phyloP scores from a whole-genome alignment of 1,284 basidiomycete genomes.

The Apiotrichum gamsii region DNA sequence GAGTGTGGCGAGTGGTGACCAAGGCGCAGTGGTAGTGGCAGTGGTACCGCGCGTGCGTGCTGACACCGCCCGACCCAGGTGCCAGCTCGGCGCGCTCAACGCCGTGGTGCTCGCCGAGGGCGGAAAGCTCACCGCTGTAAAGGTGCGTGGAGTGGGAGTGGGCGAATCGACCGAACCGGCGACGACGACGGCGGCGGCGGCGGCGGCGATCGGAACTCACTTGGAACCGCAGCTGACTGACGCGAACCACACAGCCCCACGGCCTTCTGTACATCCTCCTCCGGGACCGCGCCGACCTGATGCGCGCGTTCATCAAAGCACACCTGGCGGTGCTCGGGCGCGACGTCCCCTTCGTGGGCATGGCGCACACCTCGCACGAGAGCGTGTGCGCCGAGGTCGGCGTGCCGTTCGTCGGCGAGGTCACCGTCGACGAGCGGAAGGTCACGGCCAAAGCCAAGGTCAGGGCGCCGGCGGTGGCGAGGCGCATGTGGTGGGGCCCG shows the following conservation, averaged over 20 bases:
- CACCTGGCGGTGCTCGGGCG: slow-evolving; percentile 22
- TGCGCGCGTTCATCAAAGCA: slow-evolving; percentile 29
- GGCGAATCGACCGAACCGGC: no score
- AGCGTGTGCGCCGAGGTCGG: slow-evolving; percentile 24
- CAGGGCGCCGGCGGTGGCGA: no score
- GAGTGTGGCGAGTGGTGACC: no score
- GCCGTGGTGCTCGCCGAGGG: slow-evolving; percentile 28
- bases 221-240: background rate
- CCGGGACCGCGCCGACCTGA: slow-evolving; percentile 23
- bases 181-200: no score
- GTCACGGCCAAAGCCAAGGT: no score
- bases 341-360: slow-evolving; percentile 31
- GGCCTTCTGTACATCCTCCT: slow-evolving; percentile 23
- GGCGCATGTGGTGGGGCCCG: no score
- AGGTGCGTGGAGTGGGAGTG: background rate
- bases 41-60: no score
- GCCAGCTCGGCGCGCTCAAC: slow-evolving; percentile 34
- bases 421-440: no score
- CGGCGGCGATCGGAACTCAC: no score
- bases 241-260: background rate
- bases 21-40: no score
- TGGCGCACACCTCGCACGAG: slow-evolving; percentile 36
- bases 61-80: slow-evolving; percentile 4
- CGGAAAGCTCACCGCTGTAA: slow-evolving; percentile 28
- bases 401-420: slow-evolving; percentile 32